Evolutionary conservation across 1,284 basidiomycete genomes (phyloP).

Genomic region (Sporisorium iseilematis-ciliati): DNA sequence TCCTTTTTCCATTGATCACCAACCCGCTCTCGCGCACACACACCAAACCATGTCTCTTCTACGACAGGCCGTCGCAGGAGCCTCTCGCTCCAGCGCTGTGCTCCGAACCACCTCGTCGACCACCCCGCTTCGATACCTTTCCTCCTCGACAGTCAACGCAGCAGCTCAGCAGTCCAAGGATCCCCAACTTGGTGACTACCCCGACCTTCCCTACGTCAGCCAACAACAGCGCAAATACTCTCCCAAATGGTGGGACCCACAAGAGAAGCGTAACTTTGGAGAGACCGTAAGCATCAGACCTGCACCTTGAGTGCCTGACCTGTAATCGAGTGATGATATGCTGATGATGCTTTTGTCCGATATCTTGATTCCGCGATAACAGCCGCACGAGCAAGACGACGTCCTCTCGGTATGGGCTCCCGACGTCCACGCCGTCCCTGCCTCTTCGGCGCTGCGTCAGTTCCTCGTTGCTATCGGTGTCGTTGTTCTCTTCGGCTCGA

Average conservation of each 20-base stretch:
- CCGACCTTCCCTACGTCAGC: constrained; percentile 58
- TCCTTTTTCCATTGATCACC: constrained; percentile 1
- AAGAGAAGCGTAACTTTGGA: constrained; percentile 68
- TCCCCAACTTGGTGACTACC: constrained; percentile 69
- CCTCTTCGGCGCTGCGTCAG: constrained; percentile 61
- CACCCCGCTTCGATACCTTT: constrained; percentile 25
- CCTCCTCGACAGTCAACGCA: constrained; percentile 28
- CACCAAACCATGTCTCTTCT: constrained; percentile 47
- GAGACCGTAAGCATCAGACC: constrained; percentile 59
- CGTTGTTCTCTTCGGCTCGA: constrained; percentile 45
- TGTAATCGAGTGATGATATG: neutral
- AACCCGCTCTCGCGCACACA: neutral
- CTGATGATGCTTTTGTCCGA: neutral
- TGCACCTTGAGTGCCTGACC: neutral
- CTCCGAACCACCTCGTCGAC: constrained; percentile 17
- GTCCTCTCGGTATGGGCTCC: constrained; percentile 68
- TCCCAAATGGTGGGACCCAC: constrained; percentile 67
- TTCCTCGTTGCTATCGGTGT: constrained; percentile 57
- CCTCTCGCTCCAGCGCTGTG: constrained; percentile 32
- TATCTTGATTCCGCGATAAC: neutral
- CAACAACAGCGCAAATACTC: constrained; percentile 62
- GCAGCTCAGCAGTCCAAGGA: constrained; percentile 41
- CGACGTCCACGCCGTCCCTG: constrained; percentile 61
- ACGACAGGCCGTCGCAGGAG: constrained; percentile 38
- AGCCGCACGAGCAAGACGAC: constrained; percentile 68